Percentiles rank a stretch among this genome's conserved stretches.
phyloP scores from a whole-genome alignment of 257 asterid genomes.

The Lantana camara region DNA sequence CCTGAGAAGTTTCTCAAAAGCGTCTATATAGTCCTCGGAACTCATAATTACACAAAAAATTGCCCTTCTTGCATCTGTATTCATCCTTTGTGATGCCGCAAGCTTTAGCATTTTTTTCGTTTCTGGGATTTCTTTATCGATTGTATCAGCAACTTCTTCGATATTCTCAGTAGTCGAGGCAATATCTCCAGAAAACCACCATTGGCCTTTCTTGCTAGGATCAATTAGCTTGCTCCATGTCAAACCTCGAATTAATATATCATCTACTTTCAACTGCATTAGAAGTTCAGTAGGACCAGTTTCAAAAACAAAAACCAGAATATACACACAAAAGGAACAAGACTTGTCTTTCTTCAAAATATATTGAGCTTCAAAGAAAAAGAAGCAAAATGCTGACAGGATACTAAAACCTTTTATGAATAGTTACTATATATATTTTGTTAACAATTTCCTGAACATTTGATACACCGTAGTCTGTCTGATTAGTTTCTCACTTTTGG shows the following conservation, averaged over 20 bases:
- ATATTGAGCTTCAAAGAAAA: constrained; percentile 2
- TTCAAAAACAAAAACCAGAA: not conserved
- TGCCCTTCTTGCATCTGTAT: constrained; percentile 88
- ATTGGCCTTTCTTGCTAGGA: constrained; percentile 88
- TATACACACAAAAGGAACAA: constrained; percentile 1
- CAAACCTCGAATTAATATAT: constrained; percentile 68
- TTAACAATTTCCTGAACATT: not conserved
- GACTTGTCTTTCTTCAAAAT: not conserved
- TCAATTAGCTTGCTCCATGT: constrained; percentile 91
- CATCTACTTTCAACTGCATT: constrained; percentile 76
- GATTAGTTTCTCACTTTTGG: not conserved
- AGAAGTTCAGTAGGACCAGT: constrained; percentile 5
- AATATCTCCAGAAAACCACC: constrained; percentile 89
- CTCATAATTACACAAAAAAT: constrained; percentile 92
- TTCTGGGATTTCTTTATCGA: constrained; percentile 75
- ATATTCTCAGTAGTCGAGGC: constrained; percentile 48
- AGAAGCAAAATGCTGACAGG: too few species aligned
- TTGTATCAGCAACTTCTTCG: constrained; percentile 70
- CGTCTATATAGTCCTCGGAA: constrained; percentile 87
- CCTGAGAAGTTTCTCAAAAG: constrained; percentile 87
- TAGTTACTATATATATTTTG: constrained; percentile 1
- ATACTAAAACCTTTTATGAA: too few species aligned
- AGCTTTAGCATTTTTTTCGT: constrained; percentile 83
- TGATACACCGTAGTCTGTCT: not conserved
- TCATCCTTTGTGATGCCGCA: constrained; percentile 93